Percentiles rank a stretch among this genome's conserved stretches.
Evolutionary conservation across 179 eudicot genomes (phyloP).

Genomic region (Sideroxylon spinosum): DNA sequence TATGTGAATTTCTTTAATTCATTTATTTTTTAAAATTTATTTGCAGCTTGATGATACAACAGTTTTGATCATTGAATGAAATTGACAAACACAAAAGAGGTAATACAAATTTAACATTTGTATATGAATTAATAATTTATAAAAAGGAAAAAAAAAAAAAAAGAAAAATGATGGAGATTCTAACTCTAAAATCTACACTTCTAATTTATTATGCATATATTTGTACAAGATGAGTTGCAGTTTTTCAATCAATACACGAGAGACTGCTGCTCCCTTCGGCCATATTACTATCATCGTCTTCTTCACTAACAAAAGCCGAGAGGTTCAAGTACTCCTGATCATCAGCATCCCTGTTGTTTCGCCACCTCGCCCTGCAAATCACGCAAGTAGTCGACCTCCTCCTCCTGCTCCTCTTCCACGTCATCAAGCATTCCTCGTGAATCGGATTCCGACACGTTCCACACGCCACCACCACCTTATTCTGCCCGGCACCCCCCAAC

Average conservation of each 20-base stretch:
- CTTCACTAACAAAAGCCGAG: slow-evolving; percentile 58
- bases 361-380: slow-evolving; percentile 82
- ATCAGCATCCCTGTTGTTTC: slow-evolving; percentile 26
- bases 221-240: too few relatives aligned
- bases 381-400: slow-evolving; percentile 71
- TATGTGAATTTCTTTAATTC: too few relatives aligned
- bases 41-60: too few relatives aligned
- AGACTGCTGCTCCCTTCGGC: slow-evolving; percentile 9
- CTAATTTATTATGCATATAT: too few relatives aligned
- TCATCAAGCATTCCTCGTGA: slow-evolving; percentile 70
- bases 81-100: too few relatives aligned
- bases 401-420: slow-evolving; percentile 68
- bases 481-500: slow-evolving; percentile 38
- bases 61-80: too few relatives aligned
- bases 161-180: too few relatives aligned
- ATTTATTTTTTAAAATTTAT: too few relatives aligned
- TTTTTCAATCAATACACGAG: neutral
- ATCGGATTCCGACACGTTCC: slow-evolving; percentile 61
- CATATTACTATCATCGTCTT: slow-evolving; percentile 23
- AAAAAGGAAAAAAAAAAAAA: too few relatives aligned
- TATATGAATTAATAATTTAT: too few relatives aligned
- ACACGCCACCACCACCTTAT: slow-evolving; percentile 54
- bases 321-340: slow-evolving; percentile 61
- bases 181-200: too few relatives aligned
- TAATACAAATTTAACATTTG: too few relatives aligned